phyloP scores from a whole-genome alignment of 306 rosid species.

The Styphnolobium japonicum region DNA sequence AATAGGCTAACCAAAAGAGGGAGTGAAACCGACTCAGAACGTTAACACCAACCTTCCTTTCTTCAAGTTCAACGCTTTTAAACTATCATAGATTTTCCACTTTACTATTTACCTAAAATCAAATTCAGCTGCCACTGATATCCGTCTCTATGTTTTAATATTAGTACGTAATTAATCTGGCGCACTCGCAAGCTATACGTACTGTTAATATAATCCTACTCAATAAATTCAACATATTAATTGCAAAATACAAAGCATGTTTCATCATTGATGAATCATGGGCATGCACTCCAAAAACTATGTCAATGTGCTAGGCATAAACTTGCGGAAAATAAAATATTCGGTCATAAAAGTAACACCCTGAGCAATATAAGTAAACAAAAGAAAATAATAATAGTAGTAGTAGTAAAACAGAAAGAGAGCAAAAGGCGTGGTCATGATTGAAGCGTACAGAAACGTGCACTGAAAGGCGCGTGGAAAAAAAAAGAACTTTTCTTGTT shows the following conservation, averaged over 20 bases:
- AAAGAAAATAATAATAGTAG: not conserved
- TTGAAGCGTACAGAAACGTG: slow-evolving; percentile 20
- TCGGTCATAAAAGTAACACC: not conserved
- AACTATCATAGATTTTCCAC: not conserved
- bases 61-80: slow-evolving; percentile 12
- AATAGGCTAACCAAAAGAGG: slow-evolving; percentile 29
- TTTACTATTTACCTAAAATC: not conserved
- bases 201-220: slow-evolving; percentile 13
- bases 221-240: slow-evolving; percentile 17
- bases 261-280: slow-evolving; percentile 38
- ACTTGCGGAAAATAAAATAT: not conserved
- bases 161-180: not conserved
- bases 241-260: slow-evolving; percentile 22
- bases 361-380: not conserved
- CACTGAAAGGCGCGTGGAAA: slow-evolving; percentile 35
- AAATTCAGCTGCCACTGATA: not conserved
- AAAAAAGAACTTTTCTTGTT: slow-evolving; percentile 41
- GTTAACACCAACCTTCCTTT: slow-evolving; percentile 20
- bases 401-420: not conserved
- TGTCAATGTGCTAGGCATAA: slow-evolving; percentile 1
- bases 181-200: slow-evolving; percentile 7
- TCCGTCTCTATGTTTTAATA: not conserved
- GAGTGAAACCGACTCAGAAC: slow-evolving; percentile 26
- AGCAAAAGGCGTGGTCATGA: slow-evolving; percentile 26
- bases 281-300: slow-evolving; percentile 10